These are phyloP conservation scores for Coemansia sp. DNA, from an alignment of 192 early-diverging fungal genomes.

Conservation along the genomic window DNA sequence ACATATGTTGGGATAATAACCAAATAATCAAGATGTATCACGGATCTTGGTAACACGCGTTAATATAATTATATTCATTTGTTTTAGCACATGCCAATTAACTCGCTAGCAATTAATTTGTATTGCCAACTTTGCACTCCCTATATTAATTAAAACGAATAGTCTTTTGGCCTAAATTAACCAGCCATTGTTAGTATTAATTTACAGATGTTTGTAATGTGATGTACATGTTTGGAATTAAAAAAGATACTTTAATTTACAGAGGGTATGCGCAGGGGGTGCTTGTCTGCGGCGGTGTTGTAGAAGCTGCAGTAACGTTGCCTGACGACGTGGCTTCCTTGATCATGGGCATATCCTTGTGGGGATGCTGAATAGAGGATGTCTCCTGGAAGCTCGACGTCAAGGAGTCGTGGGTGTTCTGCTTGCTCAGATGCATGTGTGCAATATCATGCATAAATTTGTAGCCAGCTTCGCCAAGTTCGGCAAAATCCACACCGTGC, in stretches of 20 bases:
- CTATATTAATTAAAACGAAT: too few relatives aligned
- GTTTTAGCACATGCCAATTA: too few relatives aligned
- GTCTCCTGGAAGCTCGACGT: slow-evolving; percentile 25
- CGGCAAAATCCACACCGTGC: slow-evolving; percentile 54
- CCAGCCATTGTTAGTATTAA: too few relatives aligned
- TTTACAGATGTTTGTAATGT: too few relatives aligned
- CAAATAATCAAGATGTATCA: too few relatives aligned
- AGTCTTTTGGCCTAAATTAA: too few relatives aligned
- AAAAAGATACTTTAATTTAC: slow-evolving; percentile 7
- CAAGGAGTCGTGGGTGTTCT: background rate
- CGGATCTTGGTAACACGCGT: too few relatives aligned
- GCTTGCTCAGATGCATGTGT: slow-evolving; percentile 9
- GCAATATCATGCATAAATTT: slow-evolving; percentile 37
- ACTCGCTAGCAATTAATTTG: too few relatives aligned
- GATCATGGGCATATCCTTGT: slow-evolving; percentile 26
- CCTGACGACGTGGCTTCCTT: slow-evolving; percentile 16
- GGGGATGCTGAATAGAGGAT: slow-evolving; percentile 24
- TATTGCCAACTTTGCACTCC: too few relatives aligned
- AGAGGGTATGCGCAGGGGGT: slow-evolving; percentile 5
- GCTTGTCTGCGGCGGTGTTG: slow-evolving; percentile 1
- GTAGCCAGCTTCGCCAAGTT: slow-evolving; percentile 56
- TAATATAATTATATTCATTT: too few relatives aligned
- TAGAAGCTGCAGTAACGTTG: slow-evolving; percentile 6
- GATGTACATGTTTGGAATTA: background rate
- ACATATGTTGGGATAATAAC: too few relatives aligned